Base-by-base conservation (phyloP, 2,329 filamentous ascomycete genomes). In the Lanzia echinophila region DNA sequence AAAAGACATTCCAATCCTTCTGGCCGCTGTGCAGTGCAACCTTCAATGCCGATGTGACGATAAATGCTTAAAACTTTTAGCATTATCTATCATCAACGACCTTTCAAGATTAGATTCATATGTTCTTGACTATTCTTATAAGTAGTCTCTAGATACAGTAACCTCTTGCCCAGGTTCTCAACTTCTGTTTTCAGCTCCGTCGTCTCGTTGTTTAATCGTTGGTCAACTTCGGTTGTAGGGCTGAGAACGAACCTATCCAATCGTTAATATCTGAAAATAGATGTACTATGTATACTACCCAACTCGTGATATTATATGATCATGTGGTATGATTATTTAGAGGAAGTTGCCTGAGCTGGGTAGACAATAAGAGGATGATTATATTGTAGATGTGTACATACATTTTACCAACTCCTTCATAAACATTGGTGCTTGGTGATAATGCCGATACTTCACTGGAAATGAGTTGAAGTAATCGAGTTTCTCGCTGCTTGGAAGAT, bases 381-480 rank as follows among this genome's bases (percentile, higher is more conserved):
- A n/a, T n/a, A n/a, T n/a, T n/a, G n/a, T n/a, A n/a, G n/a, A n/a
- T n/a, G n/a, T n/a, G 33, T 38, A 54, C 84, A 65, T 72, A 96
- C 94, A 99, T 97, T 75, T 97, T 99, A 49, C 94, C 94, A 11
- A 97, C 87, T 6, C 92, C 92, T 72, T 97, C 92, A 66, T 97
- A 99, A 28, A 96, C 82, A 32, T 85, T 85, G 0, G 90, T 94
- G 46, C 86, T 81, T 17, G 79, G 69, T 3, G 90, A 86, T 57
- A 99, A 73, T 6, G 82, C 79, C n/a, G 82, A 80, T 47, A 97
- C 77, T 72, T 99, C 94, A 60, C 80, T 88, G 34, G 86, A 80
- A 2, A 92, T 97, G 60, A 99, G 75, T 70, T 95, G 88, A 41
- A 95, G 79, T 72, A 96, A 83, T 43, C 94, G 89, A 67, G 87